Evolutionary conservation across 148 eudicot species (phyloP), one percentile per base, ranked within the genome.

Genomic region (Chenopodium formosanum): DNA sequence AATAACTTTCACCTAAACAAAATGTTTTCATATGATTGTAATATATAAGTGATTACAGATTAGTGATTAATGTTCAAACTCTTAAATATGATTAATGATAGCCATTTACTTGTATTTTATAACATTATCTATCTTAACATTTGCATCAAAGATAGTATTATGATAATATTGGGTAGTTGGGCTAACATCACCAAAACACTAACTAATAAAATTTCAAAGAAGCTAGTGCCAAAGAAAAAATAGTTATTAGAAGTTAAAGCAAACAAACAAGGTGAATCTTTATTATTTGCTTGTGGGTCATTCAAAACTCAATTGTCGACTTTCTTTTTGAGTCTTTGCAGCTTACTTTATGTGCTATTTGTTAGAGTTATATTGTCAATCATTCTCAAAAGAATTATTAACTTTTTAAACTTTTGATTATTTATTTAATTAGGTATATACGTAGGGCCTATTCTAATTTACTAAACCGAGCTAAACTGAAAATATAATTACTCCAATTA

Each of bases 161-260:
- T 62, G 9, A 50, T 78, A 50, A 50, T 25, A 58, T 78, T 48
- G 64, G 64, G 48, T 29, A 53, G 74, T 68, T 68, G 73, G 74
- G 25, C 81, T 29, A 78, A 78, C 72, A 73, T 8, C 17, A 47
- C 29, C 76, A 73, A 47, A 7, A n/a, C 23, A 78, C 80, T 62
- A 78, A 78, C 80, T 78, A 78, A 65, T 56, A 14, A 78, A 65
- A 78, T 56, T 65, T 70, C 72, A 58, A 64, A 40, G 47, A 58
- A 37, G 19, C 40, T 62, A 9, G 7, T 23, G 80, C 71, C 71
- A 78, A 66, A 11, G 44, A 10, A 73, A 73, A 29, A n/a, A 9
- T 6, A n/a, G 37, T 34, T 34, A 34, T 34, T 34, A 34, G 37
- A 34, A 2, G 44, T 7, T 20, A 3, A 22, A 29, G 29, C 46